Evolutionary conservation across 2,329 filamentous ascomycete genomes (phyloP).

Genomic region (Onygenales sp.): DNA sequence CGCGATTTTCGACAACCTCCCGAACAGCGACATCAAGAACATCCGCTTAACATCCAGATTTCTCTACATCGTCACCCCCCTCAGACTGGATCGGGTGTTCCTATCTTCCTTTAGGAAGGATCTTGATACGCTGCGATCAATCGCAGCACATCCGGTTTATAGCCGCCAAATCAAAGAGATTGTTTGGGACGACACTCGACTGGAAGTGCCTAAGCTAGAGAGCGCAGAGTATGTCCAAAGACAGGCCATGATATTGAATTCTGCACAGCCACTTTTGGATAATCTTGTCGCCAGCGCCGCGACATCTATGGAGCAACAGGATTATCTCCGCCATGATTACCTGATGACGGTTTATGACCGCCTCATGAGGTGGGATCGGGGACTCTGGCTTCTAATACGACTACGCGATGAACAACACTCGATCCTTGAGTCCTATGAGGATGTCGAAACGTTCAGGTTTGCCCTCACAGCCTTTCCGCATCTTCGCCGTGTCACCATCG

Average conservation of each 20-base stretch:
- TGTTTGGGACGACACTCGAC: constrained; percentile 1
- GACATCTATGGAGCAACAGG: neutral
- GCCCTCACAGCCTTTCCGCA: neutral
- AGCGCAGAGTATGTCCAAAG: neutral
- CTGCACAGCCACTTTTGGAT: neutral
- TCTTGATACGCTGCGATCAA: neutral
- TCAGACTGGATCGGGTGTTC: neutral
- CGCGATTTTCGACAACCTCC: neutral
- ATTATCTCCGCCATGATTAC: neutral
- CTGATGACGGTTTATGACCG: neutral
- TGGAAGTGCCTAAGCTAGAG: neutral
- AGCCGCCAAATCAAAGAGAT: neutral
- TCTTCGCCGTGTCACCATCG: neutral
- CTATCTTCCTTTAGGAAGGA: neutral
- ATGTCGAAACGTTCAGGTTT: neutral
- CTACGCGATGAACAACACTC: neutral
- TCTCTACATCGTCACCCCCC: neutral
- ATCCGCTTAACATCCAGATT: neutral
- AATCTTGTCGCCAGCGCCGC: neutral
- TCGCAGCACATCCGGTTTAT: neutral
- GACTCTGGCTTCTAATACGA: neutral
- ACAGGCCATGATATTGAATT: constrained; percentile 1
- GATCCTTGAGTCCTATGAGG: neutral
- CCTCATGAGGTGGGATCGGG: neutral
- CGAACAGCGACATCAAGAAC: constrained; percentile 1